A percentile compares a stretch with the other conserved stretches of the same genome.
phyloP scores from a whole-genome alignment of 495 filamentous ascomycete species.

The Penicillium malachiteum region DNA sequence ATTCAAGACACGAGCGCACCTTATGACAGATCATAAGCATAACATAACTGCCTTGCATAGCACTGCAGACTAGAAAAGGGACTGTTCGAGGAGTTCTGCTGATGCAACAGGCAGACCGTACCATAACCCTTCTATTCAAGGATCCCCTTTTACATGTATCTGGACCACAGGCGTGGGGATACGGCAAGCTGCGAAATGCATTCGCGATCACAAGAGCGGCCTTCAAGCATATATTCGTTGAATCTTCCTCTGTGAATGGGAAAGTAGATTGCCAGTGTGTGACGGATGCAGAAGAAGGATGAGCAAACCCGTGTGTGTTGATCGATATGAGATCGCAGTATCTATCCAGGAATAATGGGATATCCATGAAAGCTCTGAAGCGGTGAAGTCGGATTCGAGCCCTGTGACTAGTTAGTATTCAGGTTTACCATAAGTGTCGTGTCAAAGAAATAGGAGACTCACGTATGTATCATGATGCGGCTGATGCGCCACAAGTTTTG shows the following conservation, averaged over 20 bases:
- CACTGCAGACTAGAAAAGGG: slow-evolving; percentile 52
- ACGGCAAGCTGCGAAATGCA: slow-evolving; percentile 41
- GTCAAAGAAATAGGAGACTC: neutral
- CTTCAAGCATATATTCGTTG: slow-evolving; percentile 46
- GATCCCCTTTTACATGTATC: slow-evolving; percentile 1
- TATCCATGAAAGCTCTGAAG: slow-evolving; percentile 50
- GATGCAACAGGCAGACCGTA: neutral
- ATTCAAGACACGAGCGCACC: slow-evolving; percentile 28
- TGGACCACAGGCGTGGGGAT: slow-evolving; percentile 28
- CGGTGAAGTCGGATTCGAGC: slow-evolving; percentile 51
- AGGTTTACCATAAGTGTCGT: neutral
- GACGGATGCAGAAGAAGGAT: slow-evolving; percentile 8
- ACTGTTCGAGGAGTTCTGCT: slow-evolving; percentile 41
- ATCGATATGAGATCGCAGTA: slow-evolving; percentile 49
- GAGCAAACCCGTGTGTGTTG: slow-evolving; percentile 17
- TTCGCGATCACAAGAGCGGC: slow-evolving; percentile 42
- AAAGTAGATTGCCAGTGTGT: slow-evolving; percentile 22
- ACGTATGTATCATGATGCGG: slow-evolving; percentile 21
- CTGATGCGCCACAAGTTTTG: slow-evolving; percentile 22
- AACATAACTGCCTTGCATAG: slow-evolving; percentile 53
- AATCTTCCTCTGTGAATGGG: slow-evolving; percentile 46
- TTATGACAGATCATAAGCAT: slow-evolving; percentile 45
- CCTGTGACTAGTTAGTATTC: slow-evolving; percentile 19
- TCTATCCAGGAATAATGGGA: slow-evolving; percentile 48
- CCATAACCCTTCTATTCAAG: slow-evolving; percentile 3